Base-by-base conservation (phyloP, 352 stramenopile species). In the Pythium aquatile region DNA sequence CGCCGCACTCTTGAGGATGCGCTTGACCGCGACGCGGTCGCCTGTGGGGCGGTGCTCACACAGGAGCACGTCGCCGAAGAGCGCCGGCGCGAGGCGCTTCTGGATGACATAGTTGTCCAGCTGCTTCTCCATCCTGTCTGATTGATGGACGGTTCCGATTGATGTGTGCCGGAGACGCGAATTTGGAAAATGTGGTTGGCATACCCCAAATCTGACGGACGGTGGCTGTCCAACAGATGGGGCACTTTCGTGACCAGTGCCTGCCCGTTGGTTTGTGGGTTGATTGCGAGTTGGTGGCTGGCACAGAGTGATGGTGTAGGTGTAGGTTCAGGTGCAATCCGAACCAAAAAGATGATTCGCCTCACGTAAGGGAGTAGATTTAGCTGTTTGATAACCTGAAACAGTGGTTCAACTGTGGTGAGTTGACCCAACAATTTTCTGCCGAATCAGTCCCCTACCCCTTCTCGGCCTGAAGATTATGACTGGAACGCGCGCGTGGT, bases 81-180 rank as follows among this genome's bases (percentile, higher is more conserved):
- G 81, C 47, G 85, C 82, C 5, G 84, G 79, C 44, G 82, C 81
- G 0, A 94, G 73, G 1, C 79, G 78, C 62, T 81, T 77, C 70
- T 92, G 79, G 68, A 94, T 93, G 68, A 88, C 78, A 66, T 94
- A 94, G 63, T 88, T 71, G 67, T 94, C 82, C 64, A 94, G 69
- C 70, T 88, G 78, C 46, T 71, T 70, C 33, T 77, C 77, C 68
- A 69, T 70, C 52, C 57, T 80, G 53, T 35, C 11, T 24, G 37
- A 35, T 37, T 20, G 26, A 55, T 55, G 8, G 65, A 51, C 48
- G 37, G 66, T 53, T 42, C 56, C 14, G 59, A 63, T 60, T 9
- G 59, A 63, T 60, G 57, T 54, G 60, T 58, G 29, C n/a, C 33
- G 42, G 28, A 67, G 53, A n/a, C 54, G 29, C 51, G 58, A 69